A percentile compares a stretch with the other conserved stretches of the same genome.
phyloP scores from a whole-genome alignment of 2,329 filamentous ascomycete species.

The Piedraia hortae region DNA sequence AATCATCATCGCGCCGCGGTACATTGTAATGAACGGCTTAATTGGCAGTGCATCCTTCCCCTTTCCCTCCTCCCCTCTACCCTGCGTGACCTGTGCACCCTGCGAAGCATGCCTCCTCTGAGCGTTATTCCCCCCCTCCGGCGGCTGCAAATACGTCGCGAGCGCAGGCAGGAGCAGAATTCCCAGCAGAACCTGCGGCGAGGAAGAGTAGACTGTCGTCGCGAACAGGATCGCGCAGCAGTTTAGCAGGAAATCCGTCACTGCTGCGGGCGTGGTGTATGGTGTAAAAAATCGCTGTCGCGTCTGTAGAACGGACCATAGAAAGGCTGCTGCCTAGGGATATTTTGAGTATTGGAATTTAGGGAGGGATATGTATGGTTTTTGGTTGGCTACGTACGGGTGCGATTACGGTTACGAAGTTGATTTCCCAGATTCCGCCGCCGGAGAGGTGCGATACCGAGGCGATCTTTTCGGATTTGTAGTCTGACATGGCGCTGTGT shows the following conservation, averaged over 20 bases:
- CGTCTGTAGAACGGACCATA: conserved; percentile 74
- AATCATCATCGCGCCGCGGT: conserved; percentile 75
- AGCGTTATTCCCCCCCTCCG: conserved; percentile 9
- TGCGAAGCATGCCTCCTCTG: conserved; percentile 4
- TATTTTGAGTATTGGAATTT: conserved; percentile 7
- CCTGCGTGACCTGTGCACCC: conserved; percentile 5
- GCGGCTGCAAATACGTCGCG: conserved; percentile 15
- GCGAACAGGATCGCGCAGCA: conserved; percentile 58
- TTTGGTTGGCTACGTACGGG: conserved; percentile 30
- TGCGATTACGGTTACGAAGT: conserved; percentile 57
- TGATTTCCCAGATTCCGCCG: conserved; percentile 62
- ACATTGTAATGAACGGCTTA: conserved; percentile 80
- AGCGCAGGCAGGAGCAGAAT: conserved; percentile 46
- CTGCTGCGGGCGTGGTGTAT: conserved; percentile 37
- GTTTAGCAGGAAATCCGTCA: conserved; percentile 71
- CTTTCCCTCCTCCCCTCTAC: conserved; percentile 2
- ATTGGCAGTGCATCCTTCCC: conserved; percentile 32
- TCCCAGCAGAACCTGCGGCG: conserved; percentile 43
- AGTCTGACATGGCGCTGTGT: conserved; percentile 22
- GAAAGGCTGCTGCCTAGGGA: conserved; percentile 43
- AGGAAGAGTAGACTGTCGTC: conserved; percentile 56
- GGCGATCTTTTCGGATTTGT: conserved; percentile 81
- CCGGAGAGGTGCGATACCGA: conserved; percentile 82
- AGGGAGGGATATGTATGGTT: conserved; percentile 1
- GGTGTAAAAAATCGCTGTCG: conserved; percentile 61